phyloP scores from a whole-genome alignment of 2,329 filamentous ascomycete genomes.

The Xylariaceae sp. region DNA sequence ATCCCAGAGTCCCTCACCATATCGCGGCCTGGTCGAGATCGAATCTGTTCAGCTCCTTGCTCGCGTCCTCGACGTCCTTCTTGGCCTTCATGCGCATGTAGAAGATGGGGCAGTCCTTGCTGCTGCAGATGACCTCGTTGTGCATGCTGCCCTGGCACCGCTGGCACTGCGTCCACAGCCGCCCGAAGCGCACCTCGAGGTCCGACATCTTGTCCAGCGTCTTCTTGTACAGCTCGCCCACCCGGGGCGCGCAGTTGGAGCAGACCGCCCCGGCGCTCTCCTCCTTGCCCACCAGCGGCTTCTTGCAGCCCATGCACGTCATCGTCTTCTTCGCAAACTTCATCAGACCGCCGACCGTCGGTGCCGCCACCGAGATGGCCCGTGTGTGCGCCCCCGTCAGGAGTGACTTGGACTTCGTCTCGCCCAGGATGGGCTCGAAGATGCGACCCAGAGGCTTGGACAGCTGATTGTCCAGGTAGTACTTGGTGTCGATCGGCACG shows the following conservation, averaged over 20 bases:
- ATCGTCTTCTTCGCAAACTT: slow-evolving; percentile 97
- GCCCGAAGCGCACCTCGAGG: slow-evolving; percentile 83
- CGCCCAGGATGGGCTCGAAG: slow-evolving; percentile 94
- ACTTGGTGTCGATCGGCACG: slow-evolving; percentile 93
- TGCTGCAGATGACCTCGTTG: slow-evolving; percentile 95
- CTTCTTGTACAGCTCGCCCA: slow-evolving; percentile 91
- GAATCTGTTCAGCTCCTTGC: slow-evolving; percentile 83
- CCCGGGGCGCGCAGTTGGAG: slow-evolving; percentile 71
- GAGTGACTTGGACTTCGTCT: slow-evolving; percentile 79
- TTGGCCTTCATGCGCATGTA: slow-evolving; percentile 99
- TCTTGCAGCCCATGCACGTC: slow-evolving; percentile 99
- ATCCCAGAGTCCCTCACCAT: slow-evolving; percentile 32
- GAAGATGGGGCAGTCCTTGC: slow-evolving; percentile 95
- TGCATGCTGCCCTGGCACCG: slow-evolving; percentile 96
- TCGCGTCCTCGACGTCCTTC: slow-evolving; percentile 94
- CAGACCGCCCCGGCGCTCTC: slow-evolving; percentile 85
- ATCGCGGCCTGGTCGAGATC: slow-evolving; percentile 72
- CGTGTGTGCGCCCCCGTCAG: slow-evolving; percentile 91
- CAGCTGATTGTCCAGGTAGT: slow-evolving; percentile 97
- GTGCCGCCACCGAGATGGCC: slow-evolving; percentile 86
- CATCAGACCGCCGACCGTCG: slow-evolving; percentile 89
- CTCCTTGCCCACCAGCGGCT: slow-evolving; percentile 72
- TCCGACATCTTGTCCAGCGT: slow-evolving; percentile 83
- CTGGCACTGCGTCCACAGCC: slow-evolving; percentile 97
- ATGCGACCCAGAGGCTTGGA: slow-evolving; percentile 91